Evolutionary conservation across 2,329 filamentous ascomycete species (phyloP).

Genomic region (Drechslerella dactyloides): DNA sequence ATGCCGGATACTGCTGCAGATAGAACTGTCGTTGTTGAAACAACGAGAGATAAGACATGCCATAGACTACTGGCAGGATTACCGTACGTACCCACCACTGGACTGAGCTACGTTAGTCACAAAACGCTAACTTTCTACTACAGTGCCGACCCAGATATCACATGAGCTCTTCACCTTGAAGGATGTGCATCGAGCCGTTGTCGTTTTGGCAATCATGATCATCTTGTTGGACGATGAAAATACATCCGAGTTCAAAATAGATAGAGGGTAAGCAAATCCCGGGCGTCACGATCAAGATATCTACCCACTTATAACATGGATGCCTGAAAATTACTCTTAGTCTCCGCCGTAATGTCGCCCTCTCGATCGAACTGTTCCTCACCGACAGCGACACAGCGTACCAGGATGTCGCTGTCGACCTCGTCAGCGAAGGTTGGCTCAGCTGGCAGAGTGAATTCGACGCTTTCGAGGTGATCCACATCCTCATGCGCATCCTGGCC

Average conservation of each 20-base stretch:
- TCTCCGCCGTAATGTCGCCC: conserved; percentile 53
- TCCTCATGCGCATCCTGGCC: conserved; percentile 53
- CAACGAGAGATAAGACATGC: conserved; percentile 29
- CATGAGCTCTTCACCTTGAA: conserved; percentile 53
- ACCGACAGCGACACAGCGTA: conserved; percentile 52
- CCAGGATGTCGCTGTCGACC: conserved; percentile 54
- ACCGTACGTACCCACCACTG: conserved; percentile 40
- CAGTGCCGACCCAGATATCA: conserved; percentile 53
- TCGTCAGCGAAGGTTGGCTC: conserved; percentile 54
- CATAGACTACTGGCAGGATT: conserved; percentile 52
- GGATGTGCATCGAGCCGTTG: conserved; percentile 53
- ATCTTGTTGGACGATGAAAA: conserved; percentile 49
- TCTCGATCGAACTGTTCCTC: conserved; percentile 53
- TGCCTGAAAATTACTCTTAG: no score
- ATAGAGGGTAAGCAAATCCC: conserved; percentile 18
- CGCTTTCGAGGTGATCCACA: conserved; percentile 53
- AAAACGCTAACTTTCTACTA: not conserved
- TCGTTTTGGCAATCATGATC: conserved; percentile 52
- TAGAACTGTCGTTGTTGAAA: conserved; percentile 28
- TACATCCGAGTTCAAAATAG: conserved; percentile 48
- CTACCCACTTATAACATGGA: not conserved
- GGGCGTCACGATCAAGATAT: not conserved
- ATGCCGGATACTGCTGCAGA: conserved; percentile 38
- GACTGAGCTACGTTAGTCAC: no score
- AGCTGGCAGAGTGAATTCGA: conserved; percentile 54